Base-by-base conservation (phyloP, 441 rosid genomes). In the Melastoma candidum region DNA sequence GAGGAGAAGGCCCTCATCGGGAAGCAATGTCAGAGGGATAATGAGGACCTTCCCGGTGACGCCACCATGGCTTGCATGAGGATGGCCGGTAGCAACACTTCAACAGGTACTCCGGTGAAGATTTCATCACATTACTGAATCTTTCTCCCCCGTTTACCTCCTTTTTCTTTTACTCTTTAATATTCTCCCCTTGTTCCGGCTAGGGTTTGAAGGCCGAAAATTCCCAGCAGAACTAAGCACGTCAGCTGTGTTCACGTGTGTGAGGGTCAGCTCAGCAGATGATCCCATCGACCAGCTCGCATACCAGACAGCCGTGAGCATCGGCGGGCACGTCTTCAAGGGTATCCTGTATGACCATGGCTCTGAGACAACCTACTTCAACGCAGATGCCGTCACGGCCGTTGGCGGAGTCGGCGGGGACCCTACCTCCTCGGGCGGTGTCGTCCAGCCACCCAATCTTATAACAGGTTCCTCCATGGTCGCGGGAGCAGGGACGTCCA, bases 261-360 rank as follows among this genome's bases (percentile, higher is more conserved):
- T 90, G 2, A 70, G 79, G 68, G 82, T 90, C 76, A 79, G 84
- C 61, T 66, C 77, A 54, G 51, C 77, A 9, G 95, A 83, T 26
- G 95, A 84, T 26, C 57, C 54, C 17, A 87, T 85, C 10, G 92
- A 90, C 11, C 84, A 79, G 56, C 79, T 65, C 36, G 97, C 96
- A 36, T 90, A 90, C 67, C 92, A 87, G 69, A 81, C 97, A 13
- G 78, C 83, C 2, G 87, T 90, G 54, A 87, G 74, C 70, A 87
- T 90, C 2, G 83, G 83, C 17, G 97, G 97, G 9, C 97, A 83
- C 61, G 69, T 90, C 22, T 90, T 90, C 68, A 87, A 77, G 61
- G 97, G 96, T 53, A 76, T 90, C 67, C 80, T 90, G 53, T 87
- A 90, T 54, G 95, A 90, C 74, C 96, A 80, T 48, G 97, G 97